Percentiles rank a stretch among this genome's conserved stretches.
Conservation (phyloP, 2,329 filamentous ascomycete genomes). For the Lasiodiplodia theobromae region DNA sequence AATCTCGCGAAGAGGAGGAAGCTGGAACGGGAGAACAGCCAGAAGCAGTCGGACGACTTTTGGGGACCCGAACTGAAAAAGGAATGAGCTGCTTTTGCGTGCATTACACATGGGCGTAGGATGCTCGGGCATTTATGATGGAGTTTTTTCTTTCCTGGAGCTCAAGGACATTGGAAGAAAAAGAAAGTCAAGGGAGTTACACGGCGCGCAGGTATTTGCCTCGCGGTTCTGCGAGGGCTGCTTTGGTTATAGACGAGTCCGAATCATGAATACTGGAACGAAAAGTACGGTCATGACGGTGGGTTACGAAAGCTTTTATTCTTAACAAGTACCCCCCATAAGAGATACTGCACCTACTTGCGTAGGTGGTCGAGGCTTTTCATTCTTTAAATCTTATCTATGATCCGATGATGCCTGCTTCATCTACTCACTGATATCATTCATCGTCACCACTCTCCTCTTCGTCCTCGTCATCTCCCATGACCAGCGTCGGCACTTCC, state of each 20-base stretch:
- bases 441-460: conserved; percentile 11
- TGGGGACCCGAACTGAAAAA: conserved; percentile 49
- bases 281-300: not conserved
- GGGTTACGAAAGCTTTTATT: not conserved
- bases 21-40: conserved; percentile 50
- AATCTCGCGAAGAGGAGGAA: conserved; percentile 54
- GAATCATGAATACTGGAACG: not conserved
- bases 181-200: not conserved
- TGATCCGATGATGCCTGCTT: not conserved
- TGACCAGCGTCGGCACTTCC: conserved; percentile 26
- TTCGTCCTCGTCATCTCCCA: conserved; percentile 21
- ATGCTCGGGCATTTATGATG: not conserved
- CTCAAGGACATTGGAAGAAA: not conserved
- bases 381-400: not conserved
- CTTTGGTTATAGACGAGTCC: not conserved
- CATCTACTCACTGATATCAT: not conserved
- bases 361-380: not conserved
- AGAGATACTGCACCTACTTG: not conserved
- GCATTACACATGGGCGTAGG: not conserved
- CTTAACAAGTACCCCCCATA: not conserved
- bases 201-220: not conserved
- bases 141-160: not conserved
- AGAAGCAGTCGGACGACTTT: conserved; percentile 56
- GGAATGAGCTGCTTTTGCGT: not conserved
- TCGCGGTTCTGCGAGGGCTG: not conserved